Conservation (phyloP, 495 filamentous ascomycete species). For the Annulohypoxylon moriforme region DNA sequence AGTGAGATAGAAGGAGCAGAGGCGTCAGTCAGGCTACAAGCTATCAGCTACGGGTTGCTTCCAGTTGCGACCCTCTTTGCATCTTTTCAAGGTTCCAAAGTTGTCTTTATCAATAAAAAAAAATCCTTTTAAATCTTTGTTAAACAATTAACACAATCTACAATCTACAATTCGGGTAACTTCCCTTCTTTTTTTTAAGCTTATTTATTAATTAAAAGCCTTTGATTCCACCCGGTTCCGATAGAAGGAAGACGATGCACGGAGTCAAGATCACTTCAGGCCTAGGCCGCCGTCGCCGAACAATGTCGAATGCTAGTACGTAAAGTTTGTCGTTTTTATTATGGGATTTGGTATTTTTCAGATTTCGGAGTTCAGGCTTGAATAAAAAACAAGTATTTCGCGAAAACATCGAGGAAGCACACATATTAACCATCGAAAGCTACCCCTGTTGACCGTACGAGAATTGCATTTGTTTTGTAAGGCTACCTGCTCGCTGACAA, state of each 20-base stretch:
- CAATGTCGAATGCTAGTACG: conserved; percentile 50
- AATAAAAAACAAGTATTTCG: background rate
- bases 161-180: background rate
- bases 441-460: background rate
- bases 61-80: conserved; percentile 28
- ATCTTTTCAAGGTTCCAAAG: too few relatives aligned
- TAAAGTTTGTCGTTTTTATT: background rate
- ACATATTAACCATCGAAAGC: background rate
- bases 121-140: background rate
- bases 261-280: conserved; percentile 45
- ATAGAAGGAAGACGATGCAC: conserved; percentile 39
- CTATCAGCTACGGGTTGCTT: conserved; percentile 5
- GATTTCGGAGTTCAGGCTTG: too few relatives aligned
- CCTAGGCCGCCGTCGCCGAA: conserved; percentile 45
- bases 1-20: background rate
- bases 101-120: conserved; percentile 9
- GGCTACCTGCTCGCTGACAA: conserved; percentile 26
- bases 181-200: background rate
- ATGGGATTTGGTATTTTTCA: background rate
- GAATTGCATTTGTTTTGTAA: conserved; percentile 5
- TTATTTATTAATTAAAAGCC: conserved; percentile 17
- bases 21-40: conserved; percentile 17
- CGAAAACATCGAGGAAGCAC: background rate
- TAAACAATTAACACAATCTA: background rate
- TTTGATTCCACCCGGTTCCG: background rate